Base-by-base conservation (phyloP, 768 basidiomycete genomes). In the Lentinula boryana region DNA sequence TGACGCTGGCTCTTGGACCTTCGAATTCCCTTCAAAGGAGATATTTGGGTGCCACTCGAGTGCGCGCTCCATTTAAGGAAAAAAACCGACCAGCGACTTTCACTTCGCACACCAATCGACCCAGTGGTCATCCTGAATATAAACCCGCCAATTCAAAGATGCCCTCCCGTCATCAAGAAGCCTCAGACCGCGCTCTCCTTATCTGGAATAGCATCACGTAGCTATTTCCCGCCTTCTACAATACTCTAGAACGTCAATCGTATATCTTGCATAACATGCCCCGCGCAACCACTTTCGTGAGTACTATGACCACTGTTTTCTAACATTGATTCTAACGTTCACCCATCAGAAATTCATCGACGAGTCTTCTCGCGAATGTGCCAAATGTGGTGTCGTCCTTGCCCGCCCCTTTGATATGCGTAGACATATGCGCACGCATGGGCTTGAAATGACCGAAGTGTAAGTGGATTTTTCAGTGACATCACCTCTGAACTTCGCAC, bases 61-160 rank as follows among this genome's bases (percentile, higher is more conserved):
- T 27, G 57, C 46, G 27, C 44, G 44, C 57, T 58, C 57, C 23
- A 58, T 44, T 49, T 15, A 50, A 49, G 57, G 57, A 6, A 58
- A 27, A 27, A 58, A 58, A 58, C 18, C 56, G 33, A 36, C 16
- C n/a, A 23, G 21, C 31, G 32, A n/a, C 31, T 40, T 43, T 16
- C 10, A 4, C 23, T 56, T 56, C 48, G 46, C 43, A 58, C 43
- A 58, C 57, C 57, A 58, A 58, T 58, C 57, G 44, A 33, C 44
- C 57, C 56, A 48, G n/a, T 48, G 21, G 10, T 58, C 36, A 58
- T 13, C 35, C 4, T 46, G n/a, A 41, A 13, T 48, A 58, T 21
- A 58, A 50, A 7, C 46, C 21, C 18, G 27, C n/a, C 32, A 48
- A 58, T 33, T 49, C 5, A 21, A 46, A 13, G 32, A 58, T 46